phyloP scores from a whole-genome alignment of 495 filamentous ascomycete species.

The Xeromyces bisporus region DNA sequence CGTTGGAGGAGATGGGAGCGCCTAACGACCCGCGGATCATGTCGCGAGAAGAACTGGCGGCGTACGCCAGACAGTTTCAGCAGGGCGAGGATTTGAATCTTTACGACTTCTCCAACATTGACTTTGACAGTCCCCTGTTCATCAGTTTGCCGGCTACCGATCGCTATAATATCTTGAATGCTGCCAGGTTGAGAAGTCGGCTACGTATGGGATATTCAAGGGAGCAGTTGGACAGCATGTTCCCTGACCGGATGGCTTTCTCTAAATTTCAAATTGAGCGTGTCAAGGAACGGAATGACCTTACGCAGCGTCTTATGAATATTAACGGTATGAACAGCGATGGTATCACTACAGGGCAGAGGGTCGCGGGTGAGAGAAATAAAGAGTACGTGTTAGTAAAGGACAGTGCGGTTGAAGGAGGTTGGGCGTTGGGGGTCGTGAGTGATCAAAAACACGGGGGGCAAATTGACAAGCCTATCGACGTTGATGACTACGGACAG shows the following conservation, averaged over 20 bases:
- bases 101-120: slow-evolving; percentile 98
- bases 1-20: slow-evolving; percentile 67
- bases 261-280: slow-evolving; percentile 91
- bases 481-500: slow-evolving; percentile 56
- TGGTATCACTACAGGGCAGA: slow-evolving; percentile 38
- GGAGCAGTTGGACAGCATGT: slow-evolving; percentile 90
- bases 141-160: slow-evolving; percentile 74
- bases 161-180: slow-evolving; percentile 93
- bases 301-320: slow-evolving; percentile 94
- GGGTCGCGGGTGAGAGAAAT: slow-evolving; percentile 78
- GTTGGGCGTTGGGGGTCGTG: slow-evolving; percentile 93
- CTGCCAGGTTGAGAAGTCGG: slow-evolving; percentile 68
- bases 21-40: slow-evolving; percentile 88
- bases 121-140: slow-evolving; percentile 91
- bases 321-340: slow-evolving; percentile 74
- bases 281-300: slow-evolving; percentile 75
- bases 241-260: slow-evolving; percentile 95
- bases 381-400: slow-evolving; percentile 92
- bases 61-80: slow-evolving; percentile 83
- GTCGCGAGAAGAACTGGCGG: slow-evolving; percentile 80
- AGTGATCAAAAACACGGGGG: slow-evolving; percentile 56
- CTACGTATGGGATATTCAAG: slow-evolving; percentile 92
- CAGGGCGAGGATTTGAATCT: slow-evolving; percentile 89
- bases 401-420: slow-evolving; percentile 85
- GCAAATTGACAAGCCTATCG: slow-evolving; percentile 65